phyloP scores from a whole-genome alignment of 371 early-diverging fungal genomes.

The Mucor mucedo region DNA sequence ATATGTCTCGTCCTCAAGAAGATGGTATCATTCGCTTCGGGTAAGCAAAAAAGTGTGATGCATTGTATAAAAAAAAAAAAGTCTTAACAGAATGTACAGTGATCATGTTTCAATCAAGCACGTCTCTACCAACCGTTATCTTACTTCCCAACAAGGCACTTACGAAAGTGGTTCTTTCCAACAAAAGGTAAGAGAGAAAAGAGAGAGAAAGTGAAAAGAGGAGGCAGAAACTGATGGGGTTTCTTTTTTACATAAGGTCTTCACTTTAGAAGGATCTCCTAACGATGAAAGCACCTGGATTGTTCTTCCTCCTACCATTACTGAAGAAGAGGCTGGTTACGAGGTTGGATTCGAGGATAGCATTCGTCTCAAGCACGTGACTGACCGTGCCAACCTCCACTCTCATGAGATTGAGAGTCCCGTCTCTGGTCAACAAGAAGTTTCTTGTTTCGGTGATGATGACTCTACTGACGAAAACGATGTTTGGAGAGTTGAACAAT shows the following conservation, averaged over 20 bases:
- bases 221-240: background rate
- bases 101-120: background rate
- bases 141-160: conserved; percentile 40
- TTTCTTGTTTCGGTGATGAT: conserved; percentile 60
- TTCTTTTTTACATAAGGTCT: conserved; percentile 27
- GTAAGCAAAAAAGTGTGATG: no score
- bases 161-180: conserved; percentile 59
- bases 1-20: no score
- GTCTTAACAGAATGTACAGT: no score
- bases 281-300: conserved; percentile 57
- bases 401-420: conserved; percentile 62
- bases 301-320: conserved; percentile 50
- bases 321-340: conserved; percentile 49
- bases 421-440: conserved; percentile 65
- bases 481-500: conserved; percentile 59
- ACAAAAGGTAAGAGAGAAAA: conserved; percentile 38
- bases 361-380: conserved; percentile 59
- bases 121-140: conserved; percentile 57
- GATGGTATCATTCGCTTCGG: no score
- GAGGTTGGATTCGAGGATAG: conserved; percentile 56
- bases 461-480: conserved; percentile 61
- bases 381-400: conserved; percentile 61
- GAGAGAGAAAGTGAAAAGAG: background rate
- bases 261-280: conserved; percentile 42
- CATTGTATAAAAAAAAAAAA: no score